These are phyloP conservation scores for Leptomonas pyrrhocoris DNA, from an alignment of 208 protist genomes.

Conservation along the genomic window DNA sequence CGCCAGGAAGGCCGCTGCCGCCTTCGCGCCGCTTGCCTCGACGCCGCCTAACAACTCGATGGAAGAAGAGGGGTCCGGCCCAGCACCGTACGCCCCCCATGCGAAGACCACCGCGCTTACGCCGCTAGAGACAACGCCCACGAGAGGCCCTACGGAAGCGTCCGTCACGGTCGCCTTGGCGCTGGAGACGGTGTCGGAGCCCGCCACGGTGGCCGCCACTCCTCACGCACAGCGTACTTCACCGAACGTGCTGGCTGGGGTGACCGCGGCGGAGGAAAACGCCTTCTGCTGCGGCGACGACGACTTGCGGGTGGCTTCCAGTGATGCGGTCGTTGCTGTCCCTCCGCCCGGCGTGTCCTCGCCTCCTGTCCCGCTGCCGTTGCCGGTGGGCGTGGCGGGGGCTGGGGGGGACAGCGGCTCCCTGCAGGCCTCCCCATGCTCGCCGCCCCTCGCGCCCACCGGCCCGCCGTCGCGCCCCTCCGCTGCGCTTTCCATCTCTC, in stretches of 20 bases:
- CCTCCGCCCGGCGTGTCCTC: neutral
- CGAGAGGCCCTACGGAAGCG: neutral
- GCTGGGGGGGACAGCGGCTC: neutral
- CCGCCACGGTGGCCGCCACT: neutral
- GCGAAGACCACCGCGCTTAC: neutral
- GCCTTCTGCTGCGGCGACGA: neutral
- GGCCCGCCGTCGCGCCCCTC: neutral
- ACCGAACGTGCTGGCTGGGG: neutral
- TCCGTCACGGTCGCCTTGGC: neutral
- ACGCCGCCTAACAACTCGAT: neutral
- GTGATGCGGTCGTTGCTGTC: neutral
- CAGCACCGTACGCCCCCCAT: neutral
- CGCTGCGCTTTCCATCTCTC: neutral
- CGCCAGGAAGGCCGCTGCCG: neutral
- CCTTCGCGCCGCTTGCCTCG: conserved; percentile 1
- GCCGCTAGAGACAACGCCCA: neutral
- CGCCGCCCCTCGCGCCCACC: neutral
- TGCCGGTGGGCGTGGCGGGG: neutral
- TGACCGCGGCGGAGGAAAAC: neutral
- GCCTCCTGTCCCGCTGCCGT: neutral
- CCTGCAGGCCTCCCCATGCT: conserved; percentile 5
- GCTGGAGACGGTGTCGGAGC: neutral
- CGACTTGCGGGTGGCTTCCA: neutral
- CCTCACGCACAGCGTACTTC: too few species aligned
- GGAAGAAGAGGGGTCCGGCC: neutral